Percentiles rank a stretch among this genome's conserved stretches.
These are phyloP conservation scores for Nemania sp. DNA, from an alignment of 2,329 filamentous ascomycete genomes.

Conservation along the genomic window DNA sequence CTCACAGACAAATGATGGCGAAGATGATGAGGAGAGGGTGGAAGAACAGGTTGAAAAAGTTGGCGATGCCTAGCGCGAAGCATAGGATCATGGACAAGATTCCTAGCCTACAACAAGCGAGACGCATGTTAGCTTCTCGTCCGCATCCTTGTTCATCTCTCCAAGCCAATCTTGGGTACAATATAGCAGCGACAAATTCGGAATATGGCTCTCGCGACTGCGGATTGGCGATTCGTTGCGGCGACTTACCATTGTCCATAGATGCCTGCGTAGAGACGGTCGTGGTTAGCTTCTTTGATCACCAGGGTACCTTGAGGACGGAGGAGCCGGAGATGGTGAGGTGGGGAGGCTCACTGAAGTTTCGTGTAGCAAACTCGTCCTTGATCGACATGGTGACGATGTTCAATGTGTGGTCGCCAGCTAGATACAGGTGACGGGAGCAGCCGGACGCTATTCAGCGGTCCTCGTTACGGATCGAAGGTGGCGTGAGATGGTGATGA, in stretches of 20 bases:
- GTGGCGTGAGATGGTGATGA: background rate
- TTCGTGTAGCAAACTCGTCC: conserved; percentile 73
- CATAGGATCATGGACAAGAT: conserved; percentile 73
- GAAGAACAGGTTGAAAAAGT: conserved; percentile 63
- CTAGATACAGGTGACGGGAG: background rate
- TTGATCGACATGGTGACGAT: conserved; percentile 67
- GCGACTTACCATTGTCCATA: conserved; percentile 73
- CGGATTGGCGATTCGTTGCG: background rate
- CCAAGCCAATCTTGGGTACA: background rate
- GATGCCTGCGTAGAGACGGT: conserved; percentile 58
- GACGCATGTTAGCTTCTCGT: conserved; percentile 29
- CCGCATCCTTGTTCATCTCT: background rate
- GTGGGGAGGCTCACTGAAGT: conserved; percentile 67
- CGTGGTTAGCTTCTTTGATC: conserved; percentile 38
- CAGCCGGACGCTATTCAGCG: background rate
- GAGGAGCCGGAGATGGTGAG: conserved; percentile 11
- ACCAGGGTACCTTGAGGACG: conserved; percentile 5
- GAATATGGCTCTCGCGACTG: conserved; percentile 4
- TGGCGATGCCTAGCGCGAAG: conserved; percentile 70
- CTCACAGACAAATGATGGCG: conserved; percentile 59
- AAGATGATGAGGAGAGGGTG: conserved; percentile 55
- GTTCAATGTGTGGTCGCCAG: background rate
- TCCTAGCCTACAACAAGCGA: conserved; percentile 58
- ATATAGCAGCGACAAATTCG: background rate
- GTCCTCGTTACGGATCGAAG: background rate